These are phyloP conservation scores for Fusarium sp. DNA, from an alignment of 2,329 filamentous ascomycete species.

Conservation along the genomic window DNA sequence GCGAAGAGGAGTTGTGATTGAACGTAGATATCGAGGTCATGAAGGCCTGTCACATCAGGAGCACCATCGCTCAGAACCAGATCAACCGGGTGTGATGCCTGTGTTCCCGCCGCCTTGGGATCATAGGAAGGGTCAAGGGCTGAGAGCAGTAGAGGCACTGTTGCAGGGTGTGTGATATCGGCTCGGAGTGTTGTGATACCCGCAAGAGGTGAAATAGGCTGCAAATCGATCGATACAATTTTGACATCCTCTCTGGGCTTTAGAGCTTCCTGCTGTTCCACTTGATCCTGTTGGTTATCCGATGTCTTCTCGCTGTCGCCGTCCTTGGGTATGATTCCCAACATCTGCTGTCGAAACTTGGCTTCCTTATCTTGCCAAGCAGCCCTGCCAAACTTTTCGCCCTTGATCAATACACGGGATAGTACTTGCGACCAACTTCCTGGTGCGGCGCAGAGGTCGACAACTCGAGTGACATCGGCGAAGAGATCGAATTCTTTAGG, in stretches of 20 bases:
- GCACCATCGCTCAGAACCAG: slow-evolving; percentile 95
- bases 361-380: slow-evolving; percentile 90
- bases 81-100: slow-evolving; percentile 83
- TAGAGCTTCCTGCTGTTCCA: slow-evolving; percentile 44
- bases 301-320: slow-evolving; percentile 36
- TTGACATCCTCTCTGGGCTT: slow-evolving; percentile 77
- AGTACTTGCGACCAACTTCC: slow-evolving; percentile 98
- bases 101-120: slow-evolving; percentile 51
- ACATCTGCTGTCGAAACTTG: slow-evolving; percentile 70
- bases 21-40: slow-evolving; percentile 98
- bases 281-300: slow-evolving; percentile 16
- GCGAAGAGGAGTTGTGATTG: slow-evolving; percentile 96
- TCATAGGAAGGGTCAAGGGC: slow-evolving; percentile 82
- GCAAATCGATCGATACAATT: slow-evolving; percentile 94
- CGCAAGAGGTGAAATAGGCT: slow-evolving; percentile 93
- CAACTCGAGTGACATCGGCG: slow-evolving; percentile 87
- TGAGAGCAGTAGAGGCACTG: slow-evolving; percentile 86
- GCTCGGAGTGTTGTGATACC: slow-evolving; percentile 93
- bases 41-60: slow-evolving; percentile 94
- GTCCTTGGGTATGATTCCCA: slow-evolving; percentile 59
- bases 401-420: slow-evolving; percentile 91
- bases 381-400: slow-evolving; percentile 86
- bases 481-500: slow-evolving; percentile 90
- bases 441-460: slow-evolving; percentile 94
- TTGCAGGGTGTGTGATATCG: slow-evolving; percentile 97